Base-by-base conservation (phyloP, 2,329 filamentous ascomycete species). In the Ophiostoma fasciatum region DNA sequence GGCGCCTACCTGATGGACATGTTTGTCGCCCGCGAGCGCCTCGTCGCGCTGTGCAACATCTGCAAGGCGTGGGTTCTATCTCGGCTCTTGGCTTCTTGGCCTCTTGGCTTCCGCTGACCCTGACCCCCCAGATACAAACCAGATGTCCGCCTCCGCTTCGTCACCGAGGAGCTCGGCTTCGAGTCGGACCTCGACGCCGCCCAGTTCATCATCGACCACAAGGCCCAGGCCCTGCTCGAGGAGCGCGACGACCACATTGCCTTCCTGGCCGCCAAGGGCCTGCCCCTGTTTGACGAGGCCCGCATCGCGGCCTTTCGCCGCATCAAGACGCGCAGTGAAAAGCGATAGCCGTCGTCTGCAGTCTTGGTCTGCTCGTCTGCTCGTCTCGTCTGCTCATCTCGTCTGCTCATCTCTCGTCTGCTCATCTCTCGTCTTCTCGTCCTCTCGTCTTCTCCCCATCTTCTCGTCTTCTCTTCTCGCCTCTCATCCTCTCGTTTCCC, bases 1-100 rank as follows among this genome's bases (percentile, higher is more conserved):
- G 88, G 90, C 43, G 85, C 82, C 49, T 96, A 96, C 60, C 72
- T 98, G 35, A 93, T 98, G 82, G 90, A 98, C 64, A 94, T 94
- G 83, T 96, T 98, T 64, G 81, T 96, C 56, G 78, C 78, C 51
- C 78, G 90, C 53, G 88, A 98, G 64, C 82, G 90, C 50, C 73
- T 98, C 46, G 78, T 80, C 53, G 90, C 90, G 46, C 63, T 98
- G 53, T 79, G 84, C 56, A 83, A 79, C 56, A 90, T 98, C 48
- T 94, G 85, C 72, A 92, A 73, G 82, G 77, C 82, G 90, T 98
- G 64, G 65, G 88, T 74, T n/a, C 12, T 40, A 26, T 14, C 26
- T 0, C n/a, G n/a, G n/a, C n/a, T n/a, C n/a, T n/a, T 12, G 15
- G 18, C 28, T 21, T 15, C 3, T 17, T 13, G 2, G 13, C 12